Conservation (phyloP, 2,329 filamentous ascomycete genomes). For the Fusarium bactridioides region DNA sequence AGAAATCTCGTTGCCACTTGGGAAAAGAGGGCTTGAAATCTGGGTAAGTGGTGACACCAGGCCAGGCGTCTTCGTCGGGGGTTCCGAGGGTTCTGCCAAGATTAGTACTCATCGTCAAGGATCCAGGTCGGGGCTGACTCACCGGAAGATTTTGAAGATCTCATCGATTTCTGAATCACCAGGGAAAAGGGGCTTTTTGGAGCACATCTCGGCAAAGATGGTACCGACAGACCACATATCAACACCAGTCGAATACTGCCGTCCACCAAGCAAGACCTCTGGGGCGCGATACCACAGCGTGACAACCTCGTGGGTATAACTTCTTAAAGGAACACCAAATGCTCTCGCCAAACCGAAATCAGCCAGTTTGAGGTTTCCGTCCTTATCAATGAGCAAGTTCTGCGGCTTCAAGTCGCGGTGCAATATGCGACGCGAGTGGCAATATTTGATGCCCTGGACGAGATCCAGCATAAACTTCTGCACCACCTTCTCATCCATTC, state of each 20-base stretch:
- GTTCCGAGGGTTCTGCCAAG: constrained; percentile 75
- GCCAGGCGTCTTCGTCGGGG: constrained; percentile 83
- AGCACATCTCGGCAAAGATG: constrained; percentile 97
- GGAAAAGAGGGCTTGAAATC: constrained; percentile 94
- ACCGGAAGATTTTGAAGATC: constrained; percentile 73
- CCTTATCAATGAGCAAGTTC: constrained; percentile 84
- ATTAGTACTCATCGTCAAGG: neutral
- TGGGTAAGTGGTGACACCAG: constrained; percentile 89
- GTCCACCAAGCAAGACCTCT: constrained; percentile 87
- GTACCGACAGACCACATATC: constrained; percentile 97
- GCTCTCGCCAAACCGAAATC: constrained; percentile 91
- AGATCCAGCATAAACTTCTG: constrained; percentile 94
- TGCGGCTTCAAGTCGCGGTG: constrained; percentile 92
- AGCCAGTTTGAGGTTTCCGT: constrained; percentile 88
- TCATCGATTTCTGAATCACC: constrained; percentile 75
- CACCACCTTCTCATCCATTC: constrained; percentile 80
- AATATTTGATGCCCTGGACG: constrained; percentile 84
- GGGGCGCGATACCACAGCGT: constrained; percentile 93
- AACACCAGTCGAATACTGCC: constrained; percentile 92
- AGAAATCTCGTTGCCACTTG: constrained; percentile 81
- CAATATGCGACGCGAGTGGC: constrained; percentile 85
- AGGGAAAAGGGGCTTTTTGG: constrained; percentile 88
- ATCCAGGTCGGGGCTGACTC: constrained; percentile 37
- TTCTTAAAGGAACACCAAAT: constrained; percentile 88
- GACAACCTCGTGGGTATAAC: constrained; percentile 94